These are phyloP conservation scores for Magnusiomyces tetraspermus DNA, from an alignment of 1,139 yeast genomes.

Conservation along the genomic window DNA sequence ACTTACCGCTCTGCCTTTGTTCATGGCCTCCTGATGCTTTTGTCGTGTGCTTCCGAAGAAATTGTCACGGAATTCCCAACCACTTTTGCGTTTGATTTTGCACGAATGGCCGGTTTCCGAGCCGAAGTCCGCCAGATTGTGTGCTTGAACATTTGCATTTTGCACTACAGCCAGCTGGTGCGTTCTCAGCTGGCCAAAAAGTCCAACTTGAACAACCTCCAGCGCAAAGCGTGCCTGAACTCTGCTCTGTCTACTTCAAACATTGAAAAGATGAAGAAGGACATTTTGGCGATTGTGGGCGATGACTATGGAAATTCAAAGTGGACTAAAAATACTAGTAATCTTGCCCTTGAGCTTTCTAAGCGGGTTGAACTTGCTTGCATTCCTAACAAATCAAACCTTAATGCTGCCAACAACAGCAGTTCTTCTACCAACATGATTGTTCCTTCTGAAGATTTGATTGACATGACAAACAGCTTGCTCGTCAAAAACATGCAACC, in stretches of 20 bases:
- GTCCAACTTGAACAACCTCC: slow-evolving; percentile 16
- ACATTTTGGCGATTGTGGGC: slow-evolving; percentile 68
- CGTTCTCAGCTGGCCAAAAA: slow-evolving; percentile 26
- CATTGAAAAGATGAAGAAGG: slow-evolving; percentile 39
- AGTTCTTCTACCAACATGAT: neutral
- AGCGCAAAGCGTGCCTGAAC: slow-evolving; percentile 5
- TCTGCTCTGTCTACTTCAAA: slow-evolving; percentile 9
- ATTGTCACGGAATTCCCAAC: slow-evolving; percentile 71
- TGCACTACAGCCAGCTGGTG: slow-evolving; percentile 59
- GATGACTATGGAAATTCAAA: slow-evolving; percentile 81
- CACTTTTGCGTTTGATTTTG: slow-evolving; percentile 75
- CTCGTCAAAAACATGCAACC: slow-evolving; percentile 80
- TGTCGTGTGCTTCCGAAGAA: slow-evolving; percentile 57
- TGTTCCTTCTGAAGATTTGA: slow-evolving; percentile 7
- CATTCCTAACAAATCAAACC: neutral
- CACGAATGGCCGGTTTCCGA: slow-evolving; percentile 64
- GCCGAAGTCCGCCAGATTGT: slow-evolving; percentile 83
- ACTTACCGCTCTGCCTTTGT: slow-evolving; percentile 27
- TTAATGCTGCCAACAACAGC: neutral
- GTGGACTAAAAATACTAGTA: slow-evolving; percentile 77
- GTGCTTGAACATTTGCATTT: slow-evolving; percentile 65
- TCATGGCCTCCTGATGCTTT: slow-evolving; percentile 47
- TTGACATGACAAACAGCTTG: slow-evolving; percentile 72
- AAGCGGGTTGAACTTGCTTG: slow-evolving; percentile 30
- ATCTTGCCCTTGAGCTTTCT: slow-evolving; percentile 64